A percentile compares a stretch with the other conserved stretches of the same genome.
These are phyloP conservation scores for Mycena rosella DNA, from an alignment of 768 basidiomycete genomes.

Conservation along the genomic window DNA sequence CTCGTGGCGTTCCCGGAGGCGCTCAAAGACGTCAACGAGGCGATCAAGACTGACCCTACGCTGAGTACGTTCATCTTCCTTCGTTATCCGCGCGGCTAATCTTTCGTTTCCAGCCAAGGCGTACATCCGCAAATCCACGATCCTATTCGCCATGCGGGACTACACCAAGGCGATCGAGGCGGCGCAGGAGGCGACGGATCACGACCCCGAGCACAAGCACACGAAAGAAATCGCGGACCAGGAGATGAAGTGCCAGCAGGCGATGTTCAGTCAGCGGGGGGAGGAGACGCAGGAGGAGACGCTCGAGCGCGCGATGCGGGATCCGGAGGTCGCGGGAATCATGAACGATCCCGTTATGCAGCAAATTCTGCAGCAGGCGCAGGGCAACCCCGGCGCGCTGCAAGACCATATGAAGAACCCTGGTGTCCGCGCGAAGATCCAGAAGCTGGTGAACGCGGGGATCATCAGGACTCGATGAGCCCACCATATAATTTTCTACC, in stretches of 20 bases:
- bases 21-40: constrained; percentile 94
- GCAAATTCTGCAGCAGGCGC: constrained; percentile 94
- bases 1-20: constrained; percentile 94
- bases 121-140: constrained; percentile 91
- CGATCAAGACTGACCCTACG: constrained; percentile 89
- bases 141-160: constrained; percentile 92
- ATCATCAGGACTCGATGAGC: constrained; percentile 88
- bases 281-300: constrained; percentile 95
- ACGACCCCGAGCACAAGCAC: constrained; percentile 88
- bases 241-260: constrained; percentile 85
- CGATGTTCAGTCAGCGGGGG: constrained; percentile 81
- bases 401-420: constrained; percentile 98
- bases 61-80: constrained; percentile 68
- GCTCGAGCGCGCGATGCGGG: constrained; percentile 93
- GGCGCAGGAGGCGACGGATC: constrained; percentile 79
- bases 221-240: constrained; percentile 84
- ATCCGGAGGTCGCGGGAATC: constrained; percentile 92
- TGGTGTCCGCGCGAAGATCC: constrained; percentile 81
- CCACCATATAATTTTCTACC: background rate
- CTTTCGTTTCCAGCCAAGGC: constrained; percentile 77
- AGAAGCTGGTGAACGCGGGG: constrained; percentile 92
- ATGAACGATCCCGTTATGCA: constrained; percentile 96
- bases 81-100: constrained; percentile 18
- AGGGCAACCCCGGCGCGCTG: constrained; percentile 87
- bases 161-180: constrained; percentile 89